Percentiles rank a stretch among this genome's conserved stretches.
Evolutionary conservation across 1,284 basidiomycete genomes (phyloP).

Genomic region (Cryptococcus sp.): DNA sequence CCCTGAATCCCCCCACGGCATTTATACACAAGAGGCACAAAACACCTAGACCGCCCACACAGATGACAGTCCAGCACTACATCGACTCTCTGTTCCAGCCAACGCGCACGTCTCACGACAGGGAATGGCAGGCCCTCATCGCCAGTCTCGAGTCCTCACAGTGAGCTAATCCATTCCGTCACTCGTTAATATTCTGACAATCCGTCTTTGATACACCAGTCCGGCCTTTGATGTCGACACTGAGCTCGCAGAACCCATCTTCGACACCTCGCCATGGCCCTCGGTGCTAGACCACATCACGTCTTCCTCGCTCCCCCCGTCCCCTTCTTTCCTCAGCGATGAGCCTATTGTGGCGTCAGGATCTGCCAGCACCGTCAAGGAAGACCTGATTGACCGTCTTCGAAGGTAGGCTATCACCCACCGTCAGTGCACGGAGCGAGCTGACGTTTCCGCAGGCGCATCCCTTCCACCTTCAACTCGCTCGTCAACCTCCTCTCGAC

Average conservation of each 20-base stretch:
- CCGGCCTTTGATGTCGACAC: slow-evolving; percentile 1
- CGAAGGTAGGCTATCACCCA: slow-evolving; percentile 4
- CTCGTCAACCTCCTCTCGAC: slow-evolving; percentile 39
- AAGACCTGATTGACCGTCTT: slow-evolving; percentile 9
- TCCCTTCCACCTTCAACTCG: slow-evolving; percentile 27
- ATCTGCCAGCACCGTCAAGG: not conserved
- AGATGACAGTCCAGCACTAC: slow-evolving; percentile 19
- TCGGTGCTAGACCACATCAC: slow-evolving; percentile 17
- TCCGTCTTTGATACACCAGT: not conserved
- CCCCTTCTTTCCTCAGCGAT: not conserved
- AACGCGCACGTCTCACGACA: not conserved
- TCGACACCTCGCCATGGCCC: slow-evolving; percentile 16
- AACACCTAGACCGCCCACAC: not conserved
- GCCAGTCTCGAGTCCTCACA: not conserved
- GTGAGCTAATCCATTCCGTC: slow-evolving; percentile 1
- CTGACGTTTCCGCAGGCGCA: slow-evolving; percentile 21
- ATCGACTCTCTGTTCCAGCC: slow-evolving; percentile 9
- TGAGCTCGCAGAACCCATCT: slow-evolving; percentile 10
- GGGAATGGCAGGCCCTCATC: slow-evolving; percentile 15
- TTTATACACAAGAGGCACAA: no score
- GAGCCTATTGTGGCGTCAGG: no score
- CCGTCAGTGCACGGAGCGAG: no score
- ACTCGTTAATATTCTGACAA: no score
- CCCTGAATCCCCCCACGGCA: no score
- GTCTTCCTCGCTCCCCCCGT: not conserved